Evolutionary conservation across 2,329 filamentous ascomycete genomes (phyloP), one percentile per base, ranked within the genome.

Genomic region (Anisogramma anomala): DNA sequence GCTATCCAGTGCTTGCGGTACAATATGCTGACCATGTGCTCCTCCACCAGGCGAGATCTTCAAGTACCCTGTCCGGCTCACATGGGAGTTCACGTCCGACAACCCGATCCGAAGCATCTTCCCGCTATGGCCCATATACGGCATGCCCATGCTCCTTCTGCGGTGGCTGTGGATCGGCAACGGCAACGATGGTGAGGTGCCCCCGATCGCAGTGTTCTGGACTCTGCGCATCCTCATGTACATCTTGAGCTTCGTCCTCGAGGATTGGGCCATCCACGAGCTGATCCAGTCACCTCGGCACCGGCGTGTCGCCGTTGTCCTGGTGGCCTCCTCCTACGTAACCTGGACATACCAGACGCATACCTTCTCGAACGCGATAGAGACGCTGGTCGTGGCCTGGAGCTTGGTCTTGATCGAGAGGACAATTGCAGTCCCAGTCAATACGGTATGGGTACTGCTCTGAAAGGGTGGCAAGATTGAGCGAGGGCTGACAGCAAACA

Each of bases 321-420:
- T 98, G 43, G 83, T 95, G 46, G 87, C 89, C 33, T 96, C 89
- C 20, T 95, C 87, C 19, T 98, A 96, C 63, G 89, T 95, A 52
- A 98, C 91, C 35, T 98, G 91, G 89, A 95, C 89, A 33, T 94
- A 89, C 64, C 91, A 98, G 64, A 91, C 86, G 14, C 91, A 98
- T 63, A 96, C 91, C 10, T 96, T 98, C 61, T 96, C 89, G 48
- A 98, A 98, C 64, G 93, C 89, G 47, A 74, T 96, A 50, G 91
- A 98, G 66, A 96, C 91, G 3, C 68, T 98, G 52, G 73, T 89
- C 37, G 87, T 98, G 38, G 76, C 85, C 40, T 98, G 91, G 91
- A 88, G 84, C 55, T 65, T 98, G 60, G 88, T 96, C 35, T 65
- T 98, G 59, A 88, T 95, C 47, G 79, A 84, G 60, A 80, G 89